Evolutionary conservation across 1,284 basidiomycete species (phyloP), one percentile per base, ranked within the genome.

Genomic region (Anthracocystis walkeri): DNA sequence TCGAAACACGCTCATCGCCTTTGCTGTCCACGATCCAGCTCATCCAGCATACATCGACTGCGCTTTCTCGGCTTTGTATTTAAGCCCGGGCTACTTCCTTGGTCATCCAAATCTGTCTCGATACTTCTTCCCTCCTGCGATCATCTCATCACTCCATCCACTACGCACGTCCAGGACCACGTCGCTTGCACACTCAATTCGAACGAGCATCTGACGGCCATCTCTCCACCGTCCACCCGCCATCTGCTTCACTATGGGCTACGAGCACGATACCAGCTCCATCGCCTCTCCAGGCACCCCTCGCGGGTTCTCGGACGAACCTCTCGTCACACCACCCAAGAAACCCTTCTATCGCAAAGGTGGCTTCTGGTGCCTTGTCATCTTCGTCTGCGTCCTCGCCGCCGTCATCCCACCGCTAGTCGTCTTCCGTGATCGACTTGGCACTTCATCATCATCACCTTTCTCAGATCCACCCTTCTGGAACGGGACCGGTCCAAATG

Each of bases 401-500:
- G 71, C 71, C 20, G 45, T 75, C 40, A 51, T 75, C 14, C 62
- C 72, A 6, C 66, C 72, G 1, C 56, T 69, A 2, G 66, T 75
- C 12, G 50, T 69, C 33, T 75, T 59, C 42, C 66, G 72, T 18
- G 62, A 69, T 20, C 55, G 63, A 12, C 55, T 74, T 2, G 38
- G 42, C 7, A 16, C 54, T 18, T 41, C 44, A 7, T 21, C 58
- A 3, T 53, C 21, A 11, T 53, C 58, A 4, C 52, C 64, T 11
- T 59, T 40, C 23, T 58, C 53, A 44, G 58, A 75, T 6, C 71
- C 58, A 51, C 72, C 72, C 0, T 66, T 75, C 45, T 75, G 72
- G 72, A 75, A 75, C 48, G 72, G 72, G 8, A 69, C 66, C 12
- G 72, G 72, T 21, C 72, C 72, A 7, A 75, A 66, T 59, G 21